Evolutionary conservation across 441 rosid genomes (phyloP), one percentile per base, ranked within the genome.

Genomic region (Viola pubescens): DNA sequence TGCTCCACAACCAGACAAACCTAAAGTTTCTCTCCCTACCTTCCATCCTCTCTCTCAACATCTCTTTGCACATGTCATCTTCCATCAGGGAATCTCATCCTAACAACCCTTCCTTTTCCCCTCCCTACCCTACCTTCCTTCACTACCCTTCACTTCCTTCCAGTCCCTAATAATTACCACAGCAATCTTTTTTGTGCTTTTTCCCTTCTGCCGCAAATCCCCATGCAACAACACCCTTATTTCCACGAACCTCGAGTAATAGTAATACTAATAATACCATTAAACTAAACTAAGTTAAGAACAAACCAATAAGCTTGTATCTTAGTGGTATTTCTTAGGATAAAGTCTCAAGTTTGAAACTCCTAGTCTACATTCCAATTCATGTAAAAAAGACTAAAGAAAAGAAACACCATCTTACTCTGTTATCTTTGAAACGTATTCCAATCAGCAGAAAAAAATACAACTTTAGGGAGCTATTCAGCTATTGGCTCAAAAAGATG

Each of bases 41-140:
- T n/a, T n/a, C n/a, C n/a, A n/a, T n/a, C n/a, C n/a, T n/a, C n/a
- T n/a, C n/a, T n/a, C n/a, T n/a, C n/a, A n/a, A n/a, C n/a, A n/a
- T n/a, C n/a, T n/a, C n/a, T n/a, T n/a, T n/a, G n/a, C n/a, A n/a
- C n/a, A n/a, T n/a, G n/a, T n/a, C n/a, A n/a, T n/a, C n/a, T n/a
- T 79, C 68, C 79, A 67, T 55, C 63, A 68, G 76, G 68, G 86
- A 83, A 81, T 73, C 82, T 79, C 77, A 70, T 75, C 81, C 67
- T 73, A 62, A 61, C 70, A 67, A 64, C 59, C 81, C 75, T 72
- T 49, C 60, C 80, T 71, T 78, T 76, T 66, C 39, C 65, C 69
- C 46, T 9, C 46, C 46, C 46, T 9, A 5, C 46, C 46, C 46
- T 43, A 10, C n/a, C n/a, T n/a, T n/a, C 67, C 43, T 19, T 19